Evolutionary conservation across 106 monocot genomes (phyloP), one percentile per base, ranked within the genome.

Genomic region (Dendrobium officinale): DNA sequence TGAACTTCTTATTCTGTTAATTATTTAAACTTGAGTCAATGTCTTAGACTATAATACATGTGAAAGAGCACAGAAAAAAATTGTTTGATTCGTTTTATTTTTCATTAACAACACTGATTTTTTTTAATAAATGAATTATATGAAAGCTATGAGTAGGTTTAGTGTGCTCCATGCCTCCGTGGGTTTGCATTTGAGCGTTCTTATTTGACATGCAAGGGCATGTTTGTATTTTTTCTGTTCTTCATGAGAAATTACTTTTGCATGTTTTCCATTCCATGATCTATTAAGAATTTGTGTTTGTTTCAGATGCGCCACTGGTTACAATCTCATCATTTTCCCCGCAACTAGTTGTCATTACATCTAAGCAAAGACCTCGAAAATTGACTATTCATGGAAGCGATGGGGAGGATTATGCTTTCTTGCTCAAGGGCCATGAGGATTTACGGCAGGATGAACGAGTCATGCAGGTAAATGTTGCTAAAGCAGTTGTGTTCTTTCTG

Each of bases 341-440:
- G 19, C 91, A 95, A 75, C 93, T 99, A 82, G 77, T 87, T 81
- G 98, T 99, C 15, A 99, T 99, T 77, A 90, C 98, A 67, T 99
- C 98, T 24, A 99, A 99, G 75, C 98, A 99, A 72, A 87, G 98
- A 79, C 98, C 98, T 76, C 75, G 98, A 77, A 99, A 88, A 70
- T 83, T 99, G 86, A 94, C 98, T 79, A 93, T 99, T 80, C 89
- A 88, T 86, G 98, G 98, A 78, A 95, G 87, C 84, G 93, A 99
- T 81, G 98, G 98, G 1, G 91, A 91, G 80, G 98, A 99, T 72
- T 90, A 95, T 88, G 86, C 98, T 75, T 99, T 99, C 84, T 84
- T 99, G 84, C 87, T 99, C 27, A 99, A 99, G 84, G 98, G 98
- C 18, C 98, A 99, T 81, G 98, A 99, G 80, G 98, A 99, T 85